These are phyloP conservation scores for Tillandsia fasciculata DNA, from an alignment of 176 grass and related monocot genomes.

Conservation along the genomic window DNA sequence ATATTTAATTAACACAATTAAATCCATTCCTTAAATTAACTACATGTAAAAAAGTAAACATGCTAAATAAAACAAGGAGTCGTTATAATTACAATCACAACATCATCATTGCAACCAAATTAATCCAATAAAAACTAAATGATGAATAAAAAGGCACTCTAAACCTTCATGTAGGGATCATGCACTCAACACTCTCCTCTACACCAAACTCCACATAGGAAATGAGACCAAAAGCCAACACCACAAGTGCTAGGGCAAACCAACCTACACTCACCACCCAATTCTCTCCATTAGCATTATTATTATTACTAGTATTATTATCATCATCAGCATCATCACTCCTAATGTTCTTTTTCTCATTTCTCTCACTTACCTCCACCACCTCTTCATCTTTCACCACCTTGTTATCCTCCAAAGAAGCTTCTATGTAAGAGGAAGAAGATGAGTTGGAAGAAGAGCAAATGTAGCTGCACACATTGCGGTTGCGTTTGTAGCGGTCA, in stretches of 20 bases:
- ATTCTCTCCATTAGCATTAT: neutral
- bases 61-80: no score
- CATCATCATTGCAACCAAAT: neutral
- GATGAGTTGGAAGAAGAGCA: neutral
- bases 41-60: no score
- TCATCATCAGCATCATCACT: no score
- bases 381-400: neutral
- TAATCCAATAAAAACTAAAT: neutral
- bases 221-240: neutral
- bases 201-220: neutral
- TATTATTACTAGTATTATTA: neutral
- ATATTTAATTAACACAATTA: no score
- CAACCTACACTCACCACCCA: neutral
- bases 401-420: neutral
- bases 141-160: neutral
- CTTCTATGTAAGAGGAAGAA: slow-evolving; percentile 1
- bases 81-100: neutral
- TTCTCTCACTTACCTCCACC: neutral
- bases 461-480: neutral
- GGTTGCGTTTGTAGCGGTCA: neutral
- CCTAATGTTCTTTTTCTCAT: neutral
- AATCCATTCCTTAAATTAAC: no score
- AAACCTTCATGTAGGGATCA: slow-evolving; percentile 3
- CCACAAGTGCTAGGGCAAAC: neutral
- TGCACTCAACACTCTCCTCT: neutral